phyloP scores from a whole-genome alignment of 2,329 filamentous ascomycete species.

The Ophiocordyceps camponoti-leonardi region DNA sequence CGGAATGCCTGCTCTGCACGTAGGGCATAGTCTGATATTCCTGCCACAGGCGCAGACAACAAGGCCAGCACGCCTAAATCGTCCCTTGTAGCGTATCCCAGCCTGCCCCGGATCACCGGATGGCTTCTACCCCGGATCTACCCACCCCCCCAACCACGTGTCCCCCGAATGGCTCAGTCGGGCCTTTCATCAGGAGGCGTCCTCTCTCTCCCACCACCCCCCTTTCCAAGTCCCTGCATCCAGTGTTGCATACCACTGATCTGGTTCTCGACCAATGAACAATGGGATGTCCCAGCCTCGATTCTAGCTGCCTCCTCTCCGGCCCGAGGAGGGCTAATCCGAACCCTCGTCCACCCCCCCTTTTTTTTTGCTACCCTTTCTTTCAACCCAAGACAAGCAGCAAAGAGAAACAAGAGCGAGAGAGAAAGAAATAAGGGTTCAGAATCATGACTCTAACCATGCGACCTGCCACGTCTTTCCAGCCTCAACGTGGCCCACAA shows the following conservation, averaged over 20 bases:
- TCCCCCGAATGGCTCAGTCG: slow-evolving; percentile 1
- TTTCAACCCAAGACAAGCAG: no score
- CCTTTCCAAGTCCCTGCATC: slow-evolving; percentile 1
- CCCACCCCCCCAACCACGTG: slow-evolving; percentile 1
- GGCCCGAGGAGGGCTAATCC: not conserved
- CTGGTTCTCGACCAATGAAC: not conserved
- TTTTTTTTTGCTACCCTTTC: no score
- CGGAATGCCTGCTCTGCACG: not conserved
- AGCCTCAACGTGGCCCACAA: not conserved
- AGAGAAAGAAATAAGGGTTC: not conserved
- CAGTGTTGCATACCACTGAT: slow-evolving; percentile 1
- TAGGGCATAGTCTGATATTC: not conserved
- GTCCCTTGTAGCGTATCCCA: not conserved
- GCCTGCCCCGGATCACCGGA: not conserved
- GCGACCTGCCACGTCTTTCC: not conserved
- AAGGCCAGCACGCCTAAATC: no score
- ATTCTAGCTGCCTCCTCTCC: not conserved
- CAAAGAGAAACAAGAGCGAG: no score
- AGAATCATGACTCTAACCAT: not conserved
- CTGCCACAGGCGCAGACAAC: no score
- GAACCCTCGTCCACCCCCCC: not conserved
- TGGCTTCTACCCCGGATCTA: not conserved
- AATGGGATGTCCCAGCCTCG: not conserved
- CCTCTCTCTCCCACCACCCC: no score
- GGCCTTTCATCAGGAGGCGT: slow-evolving; percentile 5